A percentile compares a stretch with the other conserved stretches of the same genome.
These are phyloP conservation scores for Globisporangium rhizosaccharum DNA, from an alignment of 352 stramenopile species.

Conservation along the genomic window DNA sequence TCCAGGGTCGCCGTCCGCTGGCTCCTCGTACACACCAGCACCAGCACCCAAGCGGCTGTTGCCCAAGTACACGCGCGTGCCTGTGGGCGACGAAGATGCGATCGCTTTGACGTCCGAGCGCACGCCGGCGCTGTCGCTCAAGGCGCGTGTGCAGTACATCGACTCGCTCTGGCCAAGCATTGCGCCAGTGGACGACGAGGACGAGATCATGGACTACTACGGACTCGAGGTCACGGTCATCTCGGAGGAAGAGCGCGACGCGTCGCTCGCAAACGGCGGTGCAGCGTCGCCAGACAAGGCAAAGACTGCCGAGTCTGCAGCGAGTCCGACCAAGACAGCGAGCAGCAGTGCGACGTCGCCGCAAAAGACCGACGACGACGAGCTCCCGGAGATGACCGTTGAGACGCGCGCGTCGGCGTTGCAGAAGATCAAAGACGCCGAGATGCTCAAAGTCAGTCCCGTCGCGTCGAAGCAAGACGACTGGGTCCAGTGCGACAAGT, in stretches of 20 bases:
- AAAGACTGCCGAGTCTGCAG: slow-evolving; percentile 1
- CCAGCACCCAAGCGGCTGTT: slow-evolving; percentile 13
- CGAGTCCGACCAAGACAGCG: slow-evolving; percentile 17
- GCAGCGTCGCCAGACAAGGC: slow-evolving; percentile 12
- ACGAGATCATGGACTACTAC: slow-evolving; percentile 76
- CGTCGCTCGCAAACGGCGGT: neutral
- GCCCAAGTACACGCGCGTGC: slow-evolving; percentile 43
- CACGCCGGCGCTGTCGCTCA: slow-evolving; percentile 32
- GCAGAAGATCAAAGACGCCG: slow-evolving; percentile 41
- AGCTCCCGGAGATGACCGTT: slow-evolving; percentile 31
- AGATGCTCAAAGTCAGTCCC: slow-evolving; percentile 33
- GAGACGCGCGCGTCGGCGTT: slow-evolving; percentile 47
- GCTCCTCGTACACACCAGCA: slow-evolving; percentile 7
- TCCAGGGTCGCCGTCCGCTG: slow-evolving; percentile 9
- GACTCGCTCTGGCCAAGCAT: slow-evolving; percentile 60
- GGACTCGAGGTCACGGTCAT: slow-evolving; percentile 72
- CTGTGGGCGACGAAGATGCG: slow-evolving; percentile 39
- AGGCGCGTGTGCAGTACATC: slow-evolving; percentile 61
- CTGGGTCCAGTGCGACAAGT: slow-evolving; percentile 86
- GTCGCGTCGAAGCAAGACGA: slow-evolving; percentile 74
- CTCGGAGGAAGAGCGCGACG: slow-evolving; percentile 43
- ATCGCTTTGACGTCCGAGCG: slow-evolving; percentile 39
- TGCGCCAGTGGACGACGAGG: slow-evolving; percentile 56
- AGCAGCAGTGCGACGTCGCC: slow-evolving; percentile 5
- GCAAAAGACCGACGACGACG: slow-evolving; percentile 8